Conservation (phyloP, 306 rosid genomes). For the Quercus wislizeni region DNA sequence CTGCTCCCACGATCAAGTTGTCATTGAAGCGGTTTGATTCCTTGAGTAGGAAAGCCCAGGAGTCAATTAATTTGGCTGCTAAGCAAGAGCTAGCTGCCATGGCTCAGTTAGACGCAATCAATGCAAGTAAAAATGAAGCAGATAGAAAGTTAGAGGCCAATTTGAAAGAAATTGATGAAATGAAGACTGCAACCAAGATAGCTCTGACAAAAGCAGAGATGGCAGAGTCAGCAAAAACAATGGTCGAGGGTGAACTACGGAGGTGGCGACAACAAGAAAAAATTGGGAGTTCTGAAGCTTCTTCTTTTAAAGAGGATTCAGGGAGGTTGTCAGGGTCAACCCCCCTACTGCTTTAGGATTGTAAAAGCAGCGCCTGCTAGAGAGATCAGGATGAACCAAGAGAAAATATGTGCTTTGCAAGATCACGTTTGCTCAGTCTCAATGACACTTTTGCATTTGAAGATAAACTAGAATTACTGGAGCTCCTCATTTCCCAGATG, state of each 20-base stretch:
- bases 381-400: conserved; percentile 11
- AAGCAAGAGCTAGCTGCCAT: conserved; percentile 43
- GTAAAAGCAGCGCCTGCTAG: background rate
- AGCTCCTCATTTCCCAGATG: conserved; percentile 8
- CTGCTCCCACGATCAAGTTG: conserved; percentile 38
- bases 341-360: conserved; percentile 17
- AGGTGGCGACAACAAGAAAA: conserved; percentile 54
- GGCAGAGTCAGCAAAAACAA: conserved; percentile 61
- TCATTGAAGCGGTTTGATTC: conserved; percentile 47
- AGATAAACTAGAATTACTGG: background rate
- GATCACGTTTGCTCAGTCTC: conserved; percentile 16
- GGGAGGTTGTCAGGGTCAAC: conserved; percentile 21
- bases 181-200: conserved; percentile 53
- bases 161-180: conserved; percentile 63
- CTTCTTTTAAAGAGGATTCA: background rate
- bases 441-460: conserved; percentile 17
- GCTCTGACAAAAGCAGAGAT: conserved; percentile 65
- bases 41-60: conserved; percentile 45
- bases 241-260: conserved; percentile 56
- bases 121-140: conserved; percentile 40
- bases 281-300: conserved; percentile 11
- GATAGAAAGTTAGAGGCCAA: conserved; percentile 55
- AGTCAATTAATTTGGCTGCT: conserved; percentile 43
- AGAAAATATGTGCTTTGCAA: conserved; percentile 5
- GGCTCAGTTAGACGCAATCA: conserved; percentile 40